These are phyloP conservation scores for Scytalidium lignicola DNA, from an alignment of 2,329 filamentous ascomycete species.

Conservation along the genomic window DNA sequence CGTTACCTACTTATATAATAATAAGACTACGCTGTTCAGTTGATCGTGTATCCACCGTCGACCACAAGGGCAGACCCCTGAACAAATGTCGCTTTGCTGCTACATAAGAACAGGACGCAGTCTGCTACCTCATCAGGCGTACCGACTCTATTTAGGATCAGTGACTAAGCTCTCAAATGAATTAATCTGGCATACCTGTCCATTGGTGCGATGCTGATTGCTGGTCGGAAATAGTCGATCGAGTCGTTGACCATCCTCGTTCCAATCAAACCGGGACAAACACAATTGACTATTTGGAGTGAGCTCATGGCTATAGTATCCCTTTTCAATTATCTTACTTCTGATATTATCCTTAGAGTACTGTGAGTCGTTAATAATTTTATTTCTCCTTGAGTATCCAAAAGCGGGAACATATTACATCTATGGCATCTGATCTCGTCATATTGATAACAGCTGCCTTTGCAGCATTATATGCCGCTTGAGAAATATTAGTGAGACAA, in stretches of 20 bases:
- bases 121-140: constrained; percentile 42
- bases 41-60: constrained; percentile 42
- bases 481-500: background rate
- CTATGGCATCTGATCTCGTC: constrained; percentile 43
- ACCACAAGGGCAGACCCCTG: constrained; percentile 35
- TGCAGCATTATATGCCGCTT: constrained; percentile 40
- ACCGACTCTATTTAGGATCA: constrained; percentile 24
- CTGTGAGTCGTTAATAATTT: constrained; percentile 18
- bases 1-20: too few relatives aligned
- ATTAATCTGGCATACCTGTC: constrained; percentile 15
- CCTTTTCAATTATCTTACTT: background rate
- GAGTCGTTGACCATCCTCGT: constrained; percentile 33
- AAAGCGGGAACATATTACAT: constrained; percentile 26
- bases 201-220: constrained; percentile 32
- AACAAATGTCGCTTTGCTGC: constrained; percentile 40
- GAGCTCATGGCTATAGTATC: background rate
- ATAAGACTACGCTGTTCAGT: constrained; percentile 15
- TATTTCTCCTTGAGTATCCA: background rate
- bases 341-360: constrained; percentile 40
- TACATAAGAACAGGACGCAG: constrained; percentile 39
- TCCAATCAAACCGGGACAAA: constrained; percentile 40
- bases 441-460: constrained; percentile 41
- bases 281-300: constrained; percentile 32
- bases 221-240: constrained; percentile 28
- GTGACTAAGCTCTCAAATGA: background rate